Evolutionary conservation across 352 stramenopile species (phyloP), one percentile per base, ranked within the genome.

Genomic region (Globisporangium heterothallicum): DNA sequence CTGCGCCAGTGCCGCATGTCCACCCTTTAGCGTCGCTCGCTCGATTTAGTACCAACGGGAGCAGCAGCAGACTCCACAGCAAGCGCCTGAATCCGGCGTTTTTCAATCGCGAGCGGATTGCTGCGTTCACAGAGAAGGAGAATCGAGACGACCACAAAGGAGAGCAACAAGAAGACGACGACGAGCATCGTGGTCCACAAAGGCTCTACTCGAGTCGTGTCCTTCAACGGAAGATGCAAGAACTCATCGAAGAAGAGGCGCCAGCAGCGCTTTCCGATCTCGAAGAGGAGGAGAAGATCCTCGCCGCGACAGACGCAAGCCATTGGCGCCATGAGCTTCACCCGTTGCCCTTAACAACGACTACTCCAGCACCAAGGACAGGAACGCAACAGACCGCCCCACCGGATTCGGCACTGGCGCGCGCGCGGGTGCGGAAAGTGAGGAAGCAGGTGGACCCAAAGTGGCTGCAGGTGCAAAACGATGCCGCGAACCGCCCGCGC

Each of bases 381-480:
- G 35, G 5, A 44, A 49, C 61, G 21, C 56, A 66, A 42, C n/a
- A 42, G 3, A 21, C 12, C 24, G 9, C 49, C 40, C 22, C 32
- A 52, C 12, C 16, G 54, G 54, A 58, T 53, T 64, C 63, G 18
- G 59, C 59, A 7, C 57, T 89, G 26, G 60, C 65, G 14, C 70
- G 72, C 22, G 75, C 75, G 10, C 78, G 74, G 12, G 48, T 68
- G 49, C 70, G 75, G 35, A 84, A 81, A 58, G 75, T 89, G 24
- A 61, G 52, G 52, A 89, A 89, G 49, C 78, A 89, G 43, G 62
- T 89, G 9, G 64, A 86, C 53, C 49, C 75, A 26, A 70, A 70
- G 56, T 89, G 78, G 78, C 52, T 87, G 25, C 61, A 80, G 29
- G 56, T 56, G 25, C 73, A 76, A n/a, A 64, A 72, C 16, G 75